A percentile compares a stretch with the other conserved stretches of the same genome.
These are phyloP conservation scores for Umbelopsis sp. DNA, from an alignment of 192 early-diverging fungal genomes.

Conservation along the genomic window DNA sequence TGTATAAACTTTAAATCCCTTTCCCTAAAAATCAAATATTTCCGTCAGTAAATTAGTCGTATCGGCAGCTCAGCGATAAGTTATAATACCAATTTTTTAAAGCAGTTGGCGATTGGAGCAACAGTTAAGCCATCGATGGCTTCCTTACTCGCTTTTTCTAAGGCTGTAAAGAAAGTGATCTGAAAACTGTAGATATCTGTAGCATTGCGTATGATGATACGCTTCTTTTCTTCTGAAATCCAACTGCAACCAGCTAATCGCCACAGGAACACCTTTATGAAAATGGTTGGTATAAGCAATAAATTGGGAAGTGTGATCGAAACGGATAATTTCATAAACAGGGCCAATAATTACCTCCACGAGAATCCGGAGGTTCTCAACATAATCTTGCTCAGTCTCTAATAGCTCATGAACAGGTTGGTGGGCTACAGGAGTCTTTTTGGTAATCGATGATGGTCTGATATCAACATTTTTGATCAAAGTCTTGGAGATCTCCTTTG, in stretches of 20 bases:
- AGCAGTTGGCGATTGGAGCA: neutral
- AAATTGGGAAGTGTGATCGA: neutral
- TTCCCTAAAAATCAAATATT: neutral
- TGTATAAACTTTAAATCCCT: slow-evolving; percentile 3
- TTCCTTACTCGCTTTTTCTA: neutral
- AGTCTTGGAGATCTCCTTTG: neutral
- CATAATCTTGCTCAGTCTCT: slow-evolving; percentile 40
- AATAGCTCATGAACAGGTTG: slow-evolving; percentile 33
- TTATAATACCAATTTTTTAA: neutral
- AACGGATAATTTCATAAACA: too few relatives aligned
- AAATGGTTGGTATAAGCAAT: neutral
- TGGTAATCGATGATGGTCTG: neutral
- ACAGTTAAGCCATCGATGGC: neutral
- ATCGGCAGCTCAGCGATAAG: too few relatives aligned
- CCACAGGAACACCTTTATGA: neutral
- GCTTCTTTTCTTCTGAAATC: neutral
- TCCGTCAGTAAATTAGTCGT: too few relatives aligned
- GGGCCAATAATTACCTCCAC: slow-evolving; percentile 36
- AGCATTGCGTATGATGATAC: neutral
- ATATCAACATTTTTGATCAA: neutral
- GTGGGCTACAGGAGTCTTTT: slow-evolving; percentile 5
- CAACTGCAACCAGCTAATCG: neutral
- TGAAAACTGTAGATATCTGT: neutral
- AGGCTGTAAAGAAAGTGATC: neutral
- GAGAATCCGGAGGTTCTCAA: slow-evolving; percentile 26